Evolutionary conservation across 2,329 filamentous ascomycete genomes (phyloP).

Genomic region (Ceratocystis albifundus): DNA sequence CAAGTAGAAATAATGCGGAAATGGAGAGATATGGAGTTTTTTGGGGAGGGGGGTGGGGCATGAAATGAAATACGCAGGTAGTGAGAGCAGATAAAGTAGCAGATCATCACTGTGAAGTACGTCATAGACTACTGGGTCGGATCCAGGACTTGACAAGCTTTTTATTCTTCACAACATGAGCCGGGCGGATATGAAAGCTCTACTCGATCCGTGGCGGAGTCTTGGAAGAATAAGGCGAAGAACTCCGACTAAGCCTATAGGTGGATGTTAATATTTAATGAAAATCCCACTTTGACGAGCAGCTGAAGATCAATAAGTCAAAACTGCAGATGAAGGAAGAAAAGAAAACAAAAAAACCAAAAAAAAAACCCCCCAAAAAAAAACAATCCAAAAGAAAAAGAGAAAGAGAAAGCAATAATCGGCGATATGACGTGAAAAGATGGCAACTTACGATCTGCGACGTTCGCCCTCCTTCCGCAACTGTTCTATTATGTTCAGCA

Average conservation of each 20-base stretch:
- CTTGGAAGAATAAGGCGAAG: slow-evolving; percentile 27
- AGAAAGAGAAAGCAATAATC: too few species aligned
- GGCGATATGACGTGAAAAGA: not conserved
- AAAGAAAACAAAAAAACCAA: too few species aligned
- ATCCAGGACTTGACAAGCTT: not conserved
- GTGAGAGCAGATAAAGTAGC: not conserved
- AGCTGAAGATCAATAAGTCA: not conserved
- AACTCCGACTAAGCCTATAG: slow-evolving; percentile 23
- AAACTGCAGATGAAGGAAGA: not conserved
- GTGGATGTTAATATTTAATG: not conserved
- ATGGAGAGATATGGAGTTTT: not conserved
- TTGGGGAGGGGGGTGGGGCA: not conserved
- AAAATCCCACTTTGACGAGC: not conserved
- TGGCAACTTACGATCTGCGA: slow-evolving; percentile 57
- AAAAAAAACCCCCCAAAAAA: too few species aligned
- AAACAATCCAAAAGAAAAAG: too few species aligned
- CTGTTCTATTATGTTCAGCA: slow-evolving; percentile 77
- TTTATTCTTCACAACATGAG: slow-evolving; percentile 7
- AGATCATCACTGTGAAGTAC: not conserved
- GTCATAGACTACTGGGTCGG: not conserved
- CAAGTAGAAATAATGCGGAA: not conserved
- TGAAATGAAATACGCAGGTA: slow-evolving; percentile 8
- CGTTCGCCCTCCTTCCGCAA: slow-evolving; percentile 79
- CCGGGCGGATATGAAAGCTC: slow-evolving; percentile 12
- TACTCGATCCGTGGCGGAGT: slow-evolving; percentile 37